These are phyloP conservation scores for Lipomyces yamanashiensis DNA, from an alignment of 805 yeast species.

Conservation along the genomic window DNA sequence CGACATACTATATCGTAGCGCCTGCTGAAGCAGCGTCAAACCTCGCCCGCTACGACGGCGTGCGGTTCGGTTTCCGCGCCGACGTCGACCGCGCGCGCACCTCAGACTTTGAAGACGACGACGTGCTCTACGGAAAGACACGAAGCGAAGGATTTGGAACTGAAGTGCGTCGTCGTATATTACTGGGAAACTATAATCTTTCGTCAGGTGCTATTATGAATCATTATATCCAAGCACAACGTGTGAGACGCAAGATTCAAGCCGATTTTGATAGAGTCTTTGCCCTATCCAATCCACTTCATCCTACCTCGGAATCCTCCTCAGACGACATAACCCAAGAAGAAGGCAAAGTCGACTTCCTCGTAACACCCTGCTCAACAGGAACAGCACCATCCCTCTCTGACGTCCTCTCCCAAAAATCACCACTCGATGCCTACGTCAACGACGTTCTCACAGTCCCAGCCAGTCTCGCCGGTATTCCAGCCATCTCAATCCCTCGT, in stretches of 20 bases:
- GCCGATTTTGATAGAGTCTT: conserved; percentile 71
- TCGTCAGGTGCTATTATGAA: conserved; percentile 73
- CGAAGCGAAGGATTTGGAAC: conserved; percentile 71
- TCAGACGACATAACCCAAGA: background rate
- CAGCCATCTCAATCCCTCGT: conserved; percentile 79
- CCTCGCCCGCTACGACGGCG: conserved; percentile 86
- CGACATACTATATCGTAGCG: conserved; percentile 84
- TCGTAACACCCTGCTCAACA: conserved; percentile 72
- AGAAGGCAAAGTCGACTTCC: conserved; percentile 62
- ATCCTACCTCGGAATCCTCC: conserved; percentile 29
- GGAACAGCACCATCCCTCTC: conserved; percentile 61
- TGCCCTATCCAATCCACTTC: conserved; percentile 53
- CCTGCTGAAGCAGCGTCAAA: conserved; percentile 96
- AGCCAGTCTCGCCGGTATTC: conserved; percentile 88
- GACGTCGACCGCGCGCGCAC: too few species aligned
- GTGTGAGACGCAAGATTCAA: conserved; percentile 62
- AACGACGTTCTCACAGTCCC: conserved; percentile 90
- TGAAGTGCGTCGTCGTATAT: conserved; percentile 82
- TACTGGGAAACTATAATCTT: conserved; percentile 84
- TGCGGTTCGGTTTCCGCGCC: conserved; percentile 73
- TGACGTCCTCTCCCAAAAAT: conserved; percentile 49
- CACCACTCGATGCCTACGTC: conserved; percentile 61
- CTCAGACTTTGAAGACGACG: conserved; percentile 37
- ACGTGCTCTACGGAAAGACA: conserved; percentile 59
- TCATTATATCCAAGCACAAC: conserved; percentile 77